Conservation (phyloP, 2,329 filamentous ascomycete genomes). For the Trichoderma afroharzianum region DNA sequence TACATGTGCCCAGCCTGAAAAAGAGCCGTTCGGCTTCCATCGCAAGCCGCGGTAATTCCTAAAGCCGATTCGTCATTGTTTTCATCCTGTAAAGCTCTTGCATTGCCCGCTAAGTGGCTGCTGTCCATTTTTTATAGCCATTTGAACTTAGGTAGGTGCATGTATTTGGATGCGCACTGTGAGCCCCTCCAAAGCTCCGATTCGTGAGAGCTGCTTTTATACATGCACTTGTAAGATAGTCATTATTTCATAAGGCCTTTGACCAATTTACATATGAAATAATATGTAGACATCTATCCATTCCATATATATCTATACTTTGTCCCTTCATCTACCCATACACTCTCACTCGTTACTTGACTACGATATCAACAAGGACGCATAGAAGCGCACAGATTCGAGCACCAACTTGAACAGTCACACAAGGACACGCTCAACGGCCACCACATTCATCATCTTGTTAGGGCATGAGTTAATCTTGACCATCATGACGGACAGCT, state of each 20-base stretch:
- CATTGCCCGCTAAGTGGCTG: background rate
- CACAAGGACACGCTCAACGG: background rate
- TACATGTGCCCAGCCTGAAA: background rate
- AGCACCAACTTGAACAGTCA: background rate
- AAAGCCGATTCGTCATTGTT: background rate
- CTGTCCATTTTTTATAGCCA: background rate
- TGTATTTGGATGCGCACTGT: background rate
- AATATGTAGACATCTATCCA: background rate
- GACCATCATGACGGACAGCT: constrained; percentile 39
- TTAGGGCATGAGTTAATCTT: background rate
- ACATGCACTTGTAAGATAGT: background rate
- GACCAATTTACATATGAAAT: background rate
- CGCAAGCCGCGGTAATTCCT: background rate
- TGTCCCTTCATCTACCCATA: background rate
- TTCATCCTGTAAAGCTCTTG: background rate
- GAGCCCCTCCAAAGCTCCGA: background rate
- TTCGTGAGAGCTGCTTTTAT: background rate
- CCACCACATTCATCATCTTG: background rate
- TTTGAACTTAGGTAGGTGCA: background rate
- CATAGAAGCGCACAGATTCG: background rate
- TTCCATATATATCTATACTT: background rate
- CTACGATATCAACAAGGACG: background rate
- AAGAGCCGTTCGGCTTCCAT: background rate
- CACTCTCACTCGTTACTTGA: background rate
- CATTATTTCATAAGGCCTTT: background rate